phyloP scores from a whole-genome alignment of 352 stramenopile genomes.

The Phytophthora cryptogea region DNA sequence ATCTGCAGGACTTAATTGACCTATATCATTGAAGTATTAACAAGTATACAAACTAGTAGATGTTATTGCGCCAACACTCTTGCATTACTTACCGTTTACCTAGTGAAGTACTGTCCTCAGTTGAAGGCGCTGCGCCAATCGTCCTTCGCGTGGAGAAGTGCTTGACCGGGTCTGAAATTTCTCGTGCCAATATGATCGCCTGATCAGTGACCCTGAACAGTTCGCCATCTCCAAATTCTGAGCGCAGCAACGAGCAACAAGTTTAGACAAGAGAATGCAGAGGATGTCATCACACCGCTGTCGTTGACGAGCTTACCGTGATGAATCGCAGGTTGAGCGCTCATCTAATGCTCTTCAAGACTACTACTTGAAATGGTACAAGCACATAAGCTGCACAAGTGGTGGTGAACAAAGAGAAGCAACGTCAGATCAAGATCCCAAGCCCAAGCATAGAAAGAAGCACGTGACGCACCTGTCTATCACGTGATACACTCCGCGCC shows the following conservation, averaged over 20 bases:
- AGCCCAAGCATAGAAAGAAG: conserved; percentile 15
- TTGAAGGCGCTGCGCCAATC: background rate
- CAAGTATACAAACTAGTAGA: too few species aligned
- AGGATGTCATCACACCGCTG: too few species aligned
- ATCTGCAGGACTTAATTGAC: too few species aligned
- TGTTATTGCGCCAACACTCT: background rate
- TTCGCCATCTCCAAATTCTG: too few species aligned
- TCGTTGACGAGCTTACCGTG: too few species aligned
- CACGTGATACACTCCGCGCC: too few species aligned
- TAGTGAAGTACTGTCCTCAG: conserved; percentile 2
- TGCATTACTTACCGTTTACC: conserved; percentile 9
- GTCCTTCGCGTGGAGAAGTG: conserved; percentile 8
- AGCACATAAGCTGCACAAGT: background rate
- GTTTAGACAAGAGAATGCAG: too few species aligned
- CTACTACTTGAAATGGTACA: background rate
- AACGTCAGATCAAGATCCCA: conserved; percentile 5
- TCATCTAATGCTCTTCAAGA: background rate
- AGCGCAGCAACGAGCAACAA: too few species aligned
- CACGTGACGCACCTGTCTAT: conserved; percentile 12
- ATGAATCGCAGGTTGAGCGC: background rate
- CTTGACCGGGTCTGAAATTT: background rate
- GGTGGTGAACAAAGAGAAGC: too few species aligned
- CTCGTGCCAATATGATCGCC: background rate
- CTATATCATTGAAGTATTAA: too few species aligned
- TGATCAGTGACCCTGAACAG: background rate